Evolutionary conservation across 139 green algal species (phyloP).

Genomic region (Pseudopediastrum boryanum): DNA sequence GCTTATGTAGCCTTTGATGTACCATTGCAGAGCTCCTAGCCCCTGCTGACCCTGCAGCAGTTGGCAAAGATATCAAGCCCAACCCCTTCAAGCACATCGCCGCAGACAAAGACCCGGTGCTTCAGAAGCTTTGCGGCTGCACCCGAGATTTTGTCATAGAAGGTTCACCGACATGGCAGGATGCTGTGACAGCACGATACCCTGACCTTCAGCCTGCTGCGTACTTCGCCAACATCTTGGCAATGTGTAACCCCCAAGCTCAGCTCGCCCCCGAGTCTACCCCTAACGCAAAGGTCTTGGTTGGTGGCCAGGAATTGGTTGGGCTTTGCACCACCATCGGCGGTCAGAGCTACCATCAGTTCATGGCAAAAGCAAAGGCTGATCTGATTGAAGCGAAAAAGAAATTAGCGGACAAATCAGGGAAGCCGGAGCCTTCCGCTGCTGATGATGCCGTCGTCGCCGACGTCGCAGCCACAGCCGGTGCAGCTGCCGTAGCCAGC

Average conservation of each 20-base stretch:
- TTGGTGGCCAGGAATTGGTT: not conserved
- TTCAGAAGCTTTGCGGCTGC: not conserved
- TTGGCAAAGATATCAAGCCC: too few species aligned
- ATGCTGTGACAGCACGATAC: not conserved
- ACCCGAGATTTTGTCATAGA: not conserved
- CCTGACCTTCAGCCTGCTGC: not conserved
- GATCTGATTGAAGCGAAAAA: not conserved
- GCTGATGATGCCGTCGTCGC: too few species aligned
- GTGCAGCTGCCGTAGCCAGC: not conserved
- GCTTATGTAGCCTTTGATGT: too few species aligned
- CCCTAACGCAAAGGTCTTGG: not conserved
- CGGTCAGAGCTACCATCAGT: not conserved
- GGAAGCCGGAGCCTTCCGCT: not conserved
- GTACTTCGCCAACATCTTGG: constrained; percentile 2
- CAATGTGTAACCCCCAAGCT: not conserved
- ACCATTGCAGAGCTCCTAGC: too few species aligned
- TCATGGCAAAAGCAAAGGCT: not conserved
- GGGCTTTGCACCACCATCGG: not conserved
- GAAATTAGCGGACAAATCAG: not conserved
- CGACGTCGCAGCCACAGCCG: not conserved
- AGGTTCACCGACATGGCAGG: not conserved
- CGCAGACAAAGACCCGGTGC: not conserved
- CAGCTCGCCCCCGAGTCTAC: not conserved
- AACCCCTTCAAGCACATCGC: too few species aligned
- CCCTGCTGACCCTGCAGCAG: too few species aligned